Evolutionary conservation across 257 asterid genomes (phyloP).

Genomic region (Ballota nigra): DNA sequence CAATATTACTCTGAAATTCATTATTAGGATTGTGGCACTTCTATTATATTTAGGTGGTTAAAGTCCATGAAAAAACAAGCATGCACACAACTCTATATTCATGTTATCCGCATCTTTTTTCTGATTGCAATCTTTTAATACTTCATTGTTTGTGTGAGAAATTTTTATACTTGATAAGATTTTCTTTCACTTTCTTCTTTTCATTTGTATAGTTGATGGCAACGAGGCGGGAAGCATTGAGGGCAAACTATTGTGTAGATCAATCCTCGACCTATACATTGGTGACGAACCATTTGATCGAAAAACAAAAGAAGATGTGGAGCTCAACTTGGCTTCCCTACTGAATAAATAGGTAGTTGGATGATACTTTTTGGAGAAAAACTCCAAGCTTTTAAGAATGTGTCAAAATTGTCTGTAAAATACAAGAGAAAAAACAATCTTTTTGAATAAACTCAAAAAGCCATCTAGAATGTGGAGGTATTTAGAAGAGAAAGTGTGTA

Average conservation of each 20-base stretch:
- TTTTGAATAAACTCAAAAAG: not conserved
- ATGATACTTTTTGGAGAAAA: not conserved
- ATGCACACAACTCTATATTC: too few relatives aligned
- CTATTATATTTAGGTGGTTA: not conserved
- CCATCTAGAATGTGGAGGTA: not conserved
- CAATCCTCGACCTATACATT: constrained; percentile 77
- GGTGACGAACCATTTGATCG: constrained; percentile 84
- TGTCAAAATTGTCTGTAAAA: not conserved
- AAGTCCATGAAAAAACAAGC: not conserved
- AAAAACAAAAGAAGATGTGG: constrained; percentile 74
- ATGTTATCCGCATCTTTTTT: too few relatives aligned
- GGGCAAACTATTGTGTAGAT: constrained; percentile 74
- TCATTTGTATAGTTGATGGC: constrained; percentile 67
- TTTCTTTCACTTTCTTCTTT: not conserved
- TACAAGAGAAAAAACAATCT: not conserved
- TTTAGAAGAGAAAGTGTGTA: not conserved
- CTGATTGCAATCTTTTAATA: not conserved
- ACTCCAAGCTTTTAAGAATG: not conserved
- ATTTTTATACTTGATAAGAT: not conserved
- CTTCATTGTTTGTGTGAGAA: not conserved
- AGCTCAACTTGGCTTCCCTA: constrained; percentile 60
- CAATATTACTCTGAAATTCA: too few relatives aligned
- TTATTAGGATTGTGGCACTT: not conserved
- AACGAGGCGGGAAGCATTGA: constrained; percentile 80
- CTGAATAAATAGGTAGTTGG: constrained; percentile 37